Conservation (phyloP, 1,284 basidiomycete genomes). For the Boletellus deceptivus region DNA sequence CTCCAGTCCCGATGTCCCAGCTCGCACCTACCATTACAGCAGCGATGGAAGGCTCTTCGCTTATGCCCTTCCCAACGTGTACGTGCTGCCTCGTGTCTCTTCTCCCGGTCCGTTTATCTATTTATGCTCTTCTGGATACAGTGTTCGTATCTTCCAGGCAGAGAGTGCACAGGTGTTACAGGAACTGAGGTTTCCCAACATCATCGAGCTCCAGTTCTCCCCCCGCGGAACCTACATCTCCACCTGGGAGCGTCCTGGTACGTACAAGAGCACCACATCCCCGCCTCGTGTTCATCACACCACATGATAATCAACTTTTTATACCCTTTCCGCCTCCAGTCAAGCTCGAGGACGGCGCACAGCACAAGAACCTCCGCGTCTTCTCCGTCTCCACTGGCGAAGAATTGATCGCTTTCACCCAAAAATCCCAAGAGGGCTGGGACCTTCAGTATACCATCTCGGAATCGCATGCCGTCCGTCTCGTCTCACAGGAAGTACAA, state of each 20-base stretch:
- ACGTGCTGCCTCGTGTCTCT: constrained; percentile 34
- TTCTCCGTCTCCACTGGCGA: constrained; percentile 82
- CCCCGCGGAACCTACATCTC: constrained; percentile 90
- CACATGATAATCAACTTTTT: constrained; percentile 9
- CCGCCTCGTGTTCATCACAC: constrained; percentile 19
- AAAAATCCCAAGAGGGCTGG: constrained; percentile 85
- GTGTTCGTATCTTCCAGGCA: constrained; percentile 77
- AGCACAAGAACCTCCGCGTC: constrained; percentile 86
- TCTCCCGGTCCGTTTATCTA: neutral
- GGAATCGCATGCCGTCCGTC: constrained; percentile 85
- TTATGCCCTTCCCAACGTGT: constrained; percentile 76
- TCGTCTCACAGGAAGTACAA: constrained; percentile 84
- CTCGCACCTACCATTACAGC: constrained; percentile 83
- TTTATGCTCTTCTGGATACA: constrained; percentile 29
- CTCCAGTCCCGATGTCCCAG: constrained; percentile 61
- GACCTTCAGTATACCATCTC: constrained; percentile 90
- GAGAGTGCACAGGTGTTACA: constrained; percentile 69
- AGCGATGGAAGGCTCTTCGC: constrained; percentile 86
- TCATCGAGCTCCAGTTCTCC: constrained; percentile 87
- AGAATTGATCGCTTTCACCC: constrained; percentile 77
- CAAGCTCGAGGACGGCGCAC: constrained; percentile 77
- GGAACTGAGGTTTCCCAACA: constrained; percentile 68
- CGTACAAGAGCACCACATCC: constrained; percentile 20
- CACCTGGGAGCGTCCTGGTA: constrained; percentile 88
- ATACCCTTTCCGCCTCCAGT: constrained; percentile 34